Conservation (phyloP, 208 protist species). For the Leishmania aethiopica region DNA sequence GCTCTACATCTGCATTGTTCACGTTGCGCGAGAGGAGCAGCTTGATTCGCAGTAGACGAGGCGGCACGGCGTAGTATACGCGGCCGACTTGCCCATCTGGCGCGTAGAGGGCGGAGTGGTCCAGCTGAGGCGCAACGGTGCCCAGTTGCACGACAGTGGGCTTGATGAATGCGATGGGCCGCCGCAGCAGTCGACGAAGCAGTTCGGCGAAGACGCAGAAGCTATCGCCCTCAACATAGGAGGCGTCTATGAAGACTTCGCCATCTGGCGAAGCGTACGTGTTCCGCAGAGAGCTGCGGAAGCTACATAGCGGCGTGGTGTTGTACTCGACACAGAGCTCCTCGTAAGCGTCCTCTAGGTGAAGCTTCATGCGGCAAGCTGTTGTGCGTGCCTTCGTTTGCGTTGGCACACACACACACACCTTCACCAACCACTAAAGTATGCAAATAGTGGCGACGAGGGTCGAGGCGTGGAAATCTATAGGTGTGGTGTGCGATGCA, state of each 20-base stretch:
- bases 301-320: slow-evolving; percentile 6
- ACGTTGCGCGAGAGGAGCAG: slow-evolving; percentile 24
- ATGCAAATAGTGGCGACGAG: neutral
- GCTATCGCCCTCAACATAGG: slow-evolving; percentile 25
- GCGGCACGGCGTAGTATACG: slow-evolving; percentile 23
- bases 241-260: slow-evolving; percentile 37
- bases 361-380: slow-evolving; percentile 22
- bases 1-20: slow-evolving; percentile 35
- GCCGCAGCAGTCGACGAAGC: slow-evolving; percentile 19
- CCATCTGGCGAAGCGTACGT: slow-evolving; percentile 21
- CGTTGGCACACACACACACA: neutral
- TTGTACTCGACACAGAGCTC: slow-evolving; percentile 31
- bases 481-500: neutral
- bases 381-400: neutral
- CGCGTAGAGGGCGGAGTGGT: neutral
- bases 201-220: slow-evolving; percentile 37
- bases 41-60: slow-evolving; percentile 31
- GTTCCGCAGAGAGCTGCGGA: slow-evolving; percentile 18
- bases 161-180: slow-evolving; percentile 11
- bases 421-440: neutral
- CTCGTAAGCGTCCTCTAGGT: slow-evolving; percentile 24
- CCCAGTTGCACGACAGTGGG: slow-evolving; percentile 4
- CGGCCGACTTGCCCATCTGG: neutral
- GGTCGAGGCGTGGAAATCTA: neutral
- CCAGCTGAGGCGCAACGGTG: neutral